These are phyloP conservation scores for Jaminaea rosea DNA, from an alignment of 1,284 basidiomycete species.

Conservation along the genomic window DNA sequence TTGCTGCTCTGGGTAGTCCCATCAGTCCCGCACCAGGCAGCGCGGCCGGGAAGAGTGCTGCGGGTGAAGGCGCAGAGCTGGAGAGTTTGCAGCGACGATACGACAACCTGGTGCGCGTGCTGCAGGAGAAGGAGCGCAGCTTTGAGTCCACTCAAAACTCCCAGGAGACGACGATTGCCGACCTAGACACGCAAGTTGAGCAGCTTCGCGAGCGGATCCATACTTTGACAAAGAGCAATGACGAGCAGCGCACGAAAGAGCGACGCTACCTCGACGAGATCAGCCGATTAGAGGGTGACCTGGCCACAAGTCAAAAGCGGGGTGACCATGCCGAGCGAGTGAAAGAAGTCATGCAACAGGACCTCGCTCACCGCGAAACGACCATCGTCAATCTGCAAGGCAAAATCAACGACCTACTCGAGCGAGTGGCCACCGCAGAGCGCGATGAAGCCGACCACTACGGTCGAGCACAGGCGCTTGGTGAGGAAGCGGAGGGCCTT, in stretches of 20 bases:
- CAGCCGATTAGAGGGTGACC: background rate
- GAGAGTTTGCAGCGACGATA: background rate
- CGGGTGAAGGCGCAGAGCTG: background rate
- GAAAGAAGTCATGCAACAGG: background rate
- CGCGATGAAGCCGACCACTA: background rate
- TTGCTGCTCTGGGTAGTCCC: too few relatives aligned
- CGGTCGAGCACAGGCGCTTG: background rate
- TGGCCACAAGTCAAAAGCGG: background rate
- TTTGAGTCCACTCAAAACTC: background rate
- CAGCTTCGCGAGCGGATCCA: background rate
- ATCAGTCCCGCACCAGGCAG: too few relatives aligned
- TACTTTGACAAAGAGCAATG: background rate
- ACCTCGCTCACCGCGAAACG: background rate
- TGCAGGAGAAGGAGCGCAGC: background rate
- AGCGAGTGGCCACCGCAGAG: background rate
- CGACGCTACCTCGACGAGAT: background rate
- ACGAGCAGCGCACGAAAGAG: background rate
- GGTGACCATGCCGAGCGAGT: background rate
- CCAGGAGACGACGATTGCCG: background rate
- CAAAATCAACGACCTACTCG: slow-evolving; percentile 1
- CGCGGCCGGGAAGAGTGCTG: too few relatives aligned
- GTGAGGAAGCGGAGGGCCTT: background rate
- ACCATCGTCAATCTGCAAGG: background rate
- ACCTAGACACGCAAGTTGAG: background rate
- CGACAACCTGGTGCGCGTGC: background rate